phyloP scores from a whole-genome alignment of 805 yeast genomes.

The Jamesozyma jinghongensis region DNA sequence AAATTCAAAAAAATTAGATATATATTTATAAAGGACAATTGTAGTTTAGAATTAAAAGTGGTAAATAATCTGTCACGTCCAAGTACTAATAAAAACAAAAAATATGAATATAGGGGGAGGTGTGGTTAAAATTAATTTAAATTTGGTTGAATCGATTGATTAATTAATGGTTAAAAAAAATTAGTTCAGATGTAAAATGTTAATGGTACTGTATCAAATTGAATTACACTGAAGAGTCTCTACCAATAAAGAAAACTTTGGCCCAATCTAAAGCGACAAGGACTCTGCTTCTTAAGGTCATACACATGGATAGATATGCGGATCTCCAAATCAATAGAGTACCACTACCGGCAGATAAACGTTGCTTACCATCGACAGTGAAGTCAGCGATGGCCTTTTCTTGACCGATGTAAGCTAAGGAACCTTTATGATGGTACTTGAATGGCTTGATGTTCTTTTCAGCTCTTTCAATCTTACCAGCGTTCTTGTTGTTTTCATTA shows the following conservation, averaged over 20 bases:
- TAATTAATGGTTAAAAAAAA: no score
- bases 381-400: conserved; percentile 91
- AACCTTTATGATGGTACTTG: conserved; percentile 81
- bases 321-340: conserved; percentile 92
- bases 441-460: conserved; percentile 48
- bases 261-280: conserved; percentile 84
- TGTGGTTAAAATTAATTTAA: no score
- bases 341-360: conserved; percentile 74
- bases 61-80: no score
- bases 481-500: conserved; percentile 35
- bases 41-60: no score
- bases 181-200: no score
- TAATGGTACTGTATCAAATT: no score
- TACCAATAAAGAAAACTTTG: conserved; percentile 79
- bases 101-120: no score
- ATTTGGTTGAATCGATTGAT: no score
- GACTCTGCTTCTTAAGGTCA: conserved; percentile 79
- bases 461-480: conserved; percentile 37
- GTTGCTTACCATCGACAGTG: conserved; percentile 55
- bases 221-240: conserved; percentile 51
- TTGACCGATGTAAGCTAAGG: conserved; percentile 87
- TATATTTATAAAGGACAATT: no score
- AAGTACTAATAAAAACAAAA: no score
- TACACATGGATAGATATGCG: conserved; percentile 87
- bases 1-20: no score